These are phyloP conservation scores for Xerocomus nothofagi DNA, from an alignment of 1,284 basidiomycete genomes.

Conservation along the genomic window DNA sequence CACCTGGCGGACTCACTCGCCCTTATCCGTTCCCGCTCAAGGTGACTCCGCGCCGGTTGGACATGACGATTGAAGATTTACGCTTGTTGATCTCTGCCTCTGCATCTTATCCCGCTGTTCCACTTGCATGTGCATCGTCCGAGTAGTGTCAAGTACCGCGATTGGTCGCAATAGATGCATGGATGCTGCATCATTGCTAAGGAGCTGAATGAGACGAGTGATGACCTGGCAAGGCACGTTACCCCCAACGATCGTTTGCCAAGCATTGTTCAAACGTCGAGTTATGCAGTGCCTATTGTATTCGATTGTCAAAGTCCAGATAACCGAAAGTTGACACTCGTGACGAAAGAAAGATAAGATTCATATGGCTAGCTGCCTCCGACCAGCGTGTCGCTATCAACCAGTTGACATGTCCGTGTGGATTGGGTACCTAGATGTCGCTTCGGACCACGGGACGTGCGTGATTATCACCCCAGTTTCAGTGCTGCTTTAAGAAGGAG, in stretches of 20 bases:
- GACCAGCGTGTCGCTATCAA: background rate
- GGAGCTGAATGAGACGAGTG: no score
- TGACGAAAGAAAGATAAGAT: no score
- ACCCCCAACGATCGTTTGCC: no score
- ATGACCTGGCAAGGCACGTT: no score
- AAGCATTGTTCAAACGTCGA: no score
- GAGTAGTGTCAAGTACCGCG: background rate
- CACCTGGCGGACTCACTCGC: constrained; percentile 10
- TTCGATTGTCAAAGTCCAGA: no score
- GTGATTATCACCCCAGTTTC: background rate
- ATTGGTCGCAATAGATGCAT: no score
- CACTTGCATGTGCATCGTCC: background rate
- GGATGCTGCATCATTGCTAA: no score
- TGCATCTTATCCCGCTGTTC: background rate
- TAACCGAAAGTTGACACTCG: no score
- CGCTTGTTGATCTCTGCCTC: background rate
- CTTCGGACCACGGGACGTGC: background rate
- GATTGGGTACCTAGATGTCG: background rate
- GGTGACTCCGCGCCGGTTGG: constrained; percentile 10
- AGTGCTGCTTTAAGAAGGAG: constrained; percentile 8
- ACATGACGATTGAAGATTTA: constrained; percentile 6
- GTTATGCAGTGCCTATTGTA: no score
- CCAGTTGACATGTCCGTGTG: background rate
- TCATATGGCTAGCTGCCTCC: background rate
- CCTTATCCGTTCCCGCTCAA: constrained; percentile 19